Percentiles rank a stretch among this genome's conserved stretches.
Evolutionary conservation across 2,329 filamentous ascomycete species (phyloP).

Genomic region (Trichocomaceae sp.): DNA sequence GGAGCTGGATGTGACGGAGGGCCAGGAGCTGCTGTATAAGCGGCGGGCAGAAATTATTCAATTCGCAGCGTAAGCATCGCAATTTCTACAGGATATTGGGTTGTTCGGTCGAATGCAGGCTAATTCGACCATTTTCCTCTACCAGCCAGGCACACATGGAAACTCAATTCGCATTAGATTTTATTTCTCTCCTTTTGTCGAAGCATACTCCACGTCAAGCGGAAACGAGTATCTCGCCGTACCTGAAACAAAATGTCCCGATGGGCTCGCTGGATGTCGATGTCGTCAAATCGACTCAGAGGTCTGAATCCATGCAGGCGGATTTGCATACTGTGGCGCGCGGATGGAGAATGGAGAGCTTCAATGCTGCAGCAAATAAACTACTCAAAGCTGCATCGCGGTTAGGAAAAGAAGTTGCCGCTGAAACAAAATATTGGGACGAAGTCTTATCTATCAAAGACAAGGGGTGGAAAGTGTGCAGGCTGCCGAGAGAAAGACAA

Average conservation of each 20-base stretch:
- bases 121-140: conserved; percentile 10
- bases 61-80: conserved; percentile 31
- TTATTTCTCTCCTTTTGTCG: conserved; percentile 75
- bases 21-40: conserved; percentile 38
- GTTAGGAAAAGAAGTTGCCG: conserved; percentile 67
- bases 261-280: conserved; percentile 68
- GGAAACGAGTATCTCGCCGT: conserved; percentile 61
- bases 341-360: conserved; percentile 72
- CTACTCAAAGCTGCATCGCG: conserved; percentile 65
- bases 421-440: conserved; percentile 83
- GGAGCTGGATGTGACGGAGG: conserved; percentile 34
- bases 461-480: conserved; percentile 78
- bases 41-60: conserved; percentile 40
- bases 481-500: conserved; percentile 64
- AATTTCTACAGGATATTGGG: neutral
- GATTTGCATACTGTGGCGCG: conserved; percentile 50
- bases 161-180: conserved; percentile 65
- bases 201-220: conserved; percentile 69
- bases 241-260: conserved; percentile 63
- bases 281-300: conserved; percentile 55
- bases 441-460: conserved; percentile 74
- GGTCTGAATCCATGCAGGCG: conserved; percentile 49
- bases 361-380: conserved; percentile 67
- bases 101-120: neutral
- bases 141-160: conserved; percentile 41